These are phyloP conservation scores for Nemania bipapillata DNA, from an alignment of 2,329 filamentous ascomycete genomes.

Conservation along the genomic window DNA sequence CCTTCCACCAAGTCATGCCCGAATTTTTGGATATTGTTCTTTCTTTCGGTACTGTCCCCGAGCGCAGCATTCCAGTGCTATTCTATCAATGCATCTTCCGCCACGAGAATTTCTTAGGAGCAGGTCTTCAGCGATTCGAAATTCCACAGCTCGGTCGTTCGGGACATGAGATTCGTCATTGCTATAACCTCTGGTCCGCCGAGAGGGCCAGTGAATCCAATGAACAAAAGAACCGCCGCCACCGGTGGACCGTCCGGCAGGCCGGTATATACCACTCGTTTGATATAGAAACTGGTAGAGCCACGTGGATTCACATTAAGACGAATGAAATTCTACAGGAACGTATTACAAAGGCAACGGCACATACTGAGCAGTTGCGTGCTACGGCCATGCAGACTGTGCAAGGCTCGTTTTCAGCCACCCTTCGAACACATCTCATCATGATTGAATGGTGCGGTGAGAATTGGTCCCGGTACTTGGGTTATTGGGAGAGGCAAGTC, in stretches of 20 bases:
- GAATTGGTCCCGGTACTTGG: neutral
- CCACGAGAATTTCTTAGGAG: constrained; percentile 11
- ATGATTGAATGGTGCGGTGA: constrained; percentile 7
- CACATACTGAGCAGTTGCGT: neutral
- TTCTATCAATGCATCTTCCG: constrained; percentile 14
- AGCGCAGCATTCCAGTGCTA: constrained; percentile 1
- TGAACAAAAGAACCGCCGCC: neutral
- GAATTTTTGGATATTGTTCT: constrained; percentile 26
- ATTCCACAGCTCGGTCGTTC: constrained; percentile 26
- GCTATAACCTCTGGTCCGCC: constrained; percentile 29
- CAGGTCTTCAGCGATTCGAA: neutral
- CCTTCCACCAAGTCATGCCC: constrained; percentile 26
- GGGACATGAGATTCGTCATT: constrained; percentile 16
- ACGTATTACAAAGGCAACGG: constrained; percentile 1
- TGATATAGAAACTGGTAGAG: constrained; percentile 11
- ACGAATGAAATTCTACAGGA: constrained; percentile 13
- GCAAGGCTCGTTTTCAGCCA: neutral
- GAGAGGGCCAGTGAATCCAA: too few species aligned
- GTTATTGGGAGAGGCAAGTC: constrained; percentile 5
- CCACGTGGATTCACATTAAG: constrained; percentile 29
- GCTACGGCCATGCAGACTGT: constrained; percentile 1
- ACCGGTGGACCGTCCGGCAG: constrained; percentile 18
- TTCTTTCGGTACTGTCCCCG: constrained; percentile 12
- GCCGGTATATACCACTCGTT: constrained; percentile 31
- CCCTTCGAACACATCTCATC: neutral